These are phyloP conservation scores for Fusarium circinatum DNA, from an alignment of 2,329 filamentous ascomycete genomes.

Conservation along the genomic window DNA sequence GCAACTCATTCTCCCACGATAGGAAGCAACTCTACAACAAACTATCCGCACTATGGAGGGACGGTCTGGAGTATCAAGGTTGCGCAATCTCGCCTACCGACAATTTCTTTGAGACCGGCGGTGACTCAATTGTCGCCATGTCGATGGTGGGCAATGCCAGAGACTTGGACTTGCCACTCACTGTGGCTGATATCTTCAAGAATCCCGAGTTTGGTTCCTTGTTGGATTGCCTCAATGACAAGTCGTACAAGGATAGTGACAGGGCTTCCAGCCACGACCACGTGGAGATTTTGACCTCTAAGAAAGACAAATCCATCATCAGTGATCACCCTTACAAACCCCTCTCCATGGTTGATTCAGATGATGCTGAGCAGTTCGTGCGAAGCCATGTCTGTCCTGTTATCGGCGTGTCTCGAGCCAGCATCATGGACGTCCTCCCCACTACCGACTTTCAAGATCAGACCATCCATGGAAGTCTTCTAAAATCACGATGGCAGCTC, in stretches of 20 bases:
- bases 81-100: slow-evolving; percentile 6
- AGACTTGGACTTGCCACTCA: slow-evolving; percentile 22
- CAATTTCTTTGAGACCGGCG: slow-evolving; percentile 34
- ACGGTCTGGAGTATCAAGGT: slow-evolving; percentile 8
- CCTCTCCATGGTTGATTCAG: slow-evolving; percentile 3
- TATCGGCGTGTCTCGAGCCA: slow-evolving; percentile 34
- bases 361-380: slow-evolving; percentile 18
- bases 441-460: slow-evolving; percentile 37
- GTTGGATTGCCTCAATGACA: slow-evolving; percentile 19
- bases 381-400: slow-evolving; percentile 28
- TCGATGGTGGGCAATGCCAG: slow-evolving; percentile 31
- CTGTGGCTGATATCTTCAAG: slow-evolving; percentile 37
- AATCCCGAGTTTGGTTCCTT: slow-evolving; percentile 24
- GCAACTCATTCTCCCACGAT: background rate
- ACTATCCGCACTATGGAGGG: slow-evolving; percentile 19
- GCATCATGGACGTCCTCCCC: slow-evolving; percentile 35
- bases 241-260: slow-evolving; percentile 16
- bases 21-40: slow-evolving; percentile 18
- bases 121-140: slow-evolving; percentile 40
- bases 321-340: slow-evolving; percentile 9
- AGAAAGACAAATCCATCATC: background rate
- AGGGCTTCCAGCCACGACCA: slow-evolving; percentile 1
- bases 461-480: slow-evolving; percentile 18
- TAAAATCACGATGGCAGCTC: slow-evolving; percentile 38
- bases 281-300: background rate